Evolutionary conservation across 495 filamentous ascomycete genomes (phyloP).

Genomic region (Ramalina intermedia): DNA sequence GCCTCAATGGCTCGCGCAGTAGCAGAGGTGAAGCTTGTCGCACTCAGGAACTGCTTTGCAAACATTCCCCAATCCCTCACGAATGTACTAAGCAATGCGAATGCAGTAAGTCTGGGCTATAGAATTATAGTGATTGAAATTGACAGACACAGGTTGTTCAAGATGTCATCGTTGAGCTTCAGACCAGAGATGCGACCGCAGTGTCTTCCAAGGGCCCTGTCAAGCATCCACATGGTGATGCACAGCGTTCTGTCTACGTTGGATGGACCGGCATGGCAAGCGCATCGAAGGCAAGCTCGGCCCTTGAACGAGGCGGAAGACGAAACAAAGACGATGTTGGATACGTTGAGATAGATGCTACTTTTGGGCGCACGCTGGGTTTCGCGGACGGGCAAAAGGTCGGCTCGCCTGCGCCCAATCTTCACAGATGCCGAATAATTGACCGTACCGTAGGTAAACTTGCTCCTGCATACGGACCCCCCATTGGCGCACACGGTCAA

Average conservation of each 20-base stretch:
- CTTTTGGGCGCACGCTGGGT: slow-evolving; percentile 71
- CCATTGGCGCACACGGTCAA: slow-evolving; percentile 82
- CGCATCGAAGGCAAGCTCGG: slow-evolving; percentile 59
- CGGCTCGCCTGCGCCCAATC: slow-evolving; percentile 12
- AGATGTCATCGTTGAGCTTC: slow-evolving; percentile 89
- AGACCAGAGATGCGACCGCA: slow-evolving; percentile 34
- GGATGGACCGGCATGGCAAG: slow-evolving; percentile 98
- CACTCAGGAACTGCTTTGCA: slow-evolving; percentile 84
- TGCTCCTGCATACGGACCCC: slow-evolving; percentile 73
- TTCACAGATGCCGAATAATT: slow-evolving; percentile 7
- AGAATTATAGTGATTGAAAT: not conserved
- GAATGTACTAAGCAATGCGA: slow-evolving; percentile 66
- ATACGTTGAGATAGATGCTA: slow-evolving; percentile 76
- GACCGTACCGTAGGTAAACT: slow-evolving; percentile 35
- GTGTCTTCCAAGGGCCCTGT: slow-evolving; percentile 20
- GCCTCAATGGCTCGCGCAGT: slow-evolving; percentile 44
- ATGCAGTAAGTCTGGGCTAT: slow-evolving; percentile 48
- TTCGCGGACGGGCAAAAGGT: slow-evolving; percentile 77
- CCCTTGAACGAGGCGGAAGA: slow-evolving; percentile 54
- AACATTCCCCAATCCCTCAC: slow-evolving; percentile 83
- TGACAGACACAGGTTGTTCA: slow-evolving; percentile 52
- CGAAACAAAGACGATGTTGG: slow-evolving; percentile 57
- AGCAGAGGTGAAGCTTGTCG: slow-evolving; percentile 65
- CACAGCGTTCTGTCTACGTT: slow-evolving; percentile 58
- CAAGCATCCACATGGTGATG: slow-evolving; percentile 16